phyloP scores from a whole-genome alignment of 139 green algal species.

The Chlorella sp. region DNA sequence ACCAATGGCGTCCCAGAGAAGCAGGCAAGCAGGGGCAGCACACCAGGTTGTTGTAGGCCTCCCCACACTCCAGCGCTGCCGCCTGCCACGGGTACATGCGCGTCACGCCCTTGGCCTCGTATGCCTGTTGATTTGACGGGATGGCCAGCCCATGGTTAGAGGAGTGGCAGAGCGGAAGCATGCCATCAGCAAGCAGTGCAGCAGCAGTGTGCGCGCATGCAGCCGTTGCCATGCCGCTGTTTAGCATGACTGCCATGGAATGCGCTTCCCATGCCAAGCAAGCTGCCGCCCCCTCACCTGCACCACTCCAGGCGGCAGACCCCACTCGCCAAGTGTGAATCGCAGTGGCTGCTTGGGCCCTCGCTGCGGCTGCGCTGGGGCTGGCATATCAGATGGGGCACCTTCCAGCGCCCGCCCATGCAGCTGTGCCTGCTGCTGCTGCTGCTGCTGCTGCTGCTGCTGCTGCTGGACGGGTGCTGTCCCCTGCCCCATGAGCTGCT shows the following conservation, averaged over 20 bases:
- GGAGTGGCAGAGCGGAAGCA: neutral
- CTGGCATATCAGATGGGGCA: neutral
- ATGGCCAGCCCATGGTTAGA: neutral
- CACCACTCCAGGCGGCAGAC: conserved; percentile 50
- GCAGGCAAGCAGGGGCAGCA: neutral
- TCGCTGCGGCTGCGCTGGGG: neutral
- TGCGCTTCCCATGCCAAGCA: too few relatives aligned
- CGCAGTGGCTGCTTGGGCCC: conserved; percentile 33
- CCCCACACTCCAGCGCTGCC: conserved; percentile 70
- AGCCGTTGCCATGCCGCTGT: too few relatives aligned
- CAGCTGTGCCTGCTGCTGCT: neutral
- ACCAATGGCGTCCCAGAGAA: too few relatives aligned
- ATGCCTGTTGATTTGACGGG: conserved; percentile 40
- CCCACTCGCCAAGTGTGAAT: conserved; percentile 52
- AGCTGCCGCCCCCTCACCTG: conserved; percentile 12
- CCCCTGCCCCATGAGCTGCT: neutral
- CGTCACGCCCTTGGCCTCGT: conserved; percentile 56
- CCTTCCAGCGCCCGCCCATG: neutral
- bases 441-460: neutral
- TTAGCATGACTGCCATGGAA: too few relatives aligned
- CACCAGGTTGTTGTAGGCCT: conserved; percentile 22
- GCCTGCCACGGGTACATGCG: conserved; percentile 83
- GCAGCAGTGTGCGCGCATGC: too few relatives aligned
- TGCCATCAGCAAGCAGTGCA: neutral
- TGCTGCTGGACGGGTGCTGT: neutral